A percentile compares a stretch with the other conserved stretches of the same genome.
These are phyloP conservation scores for Sambucus nigra DNA, from an alignment of 129 eudicot species.

Conservation along the genomic window DNA sequence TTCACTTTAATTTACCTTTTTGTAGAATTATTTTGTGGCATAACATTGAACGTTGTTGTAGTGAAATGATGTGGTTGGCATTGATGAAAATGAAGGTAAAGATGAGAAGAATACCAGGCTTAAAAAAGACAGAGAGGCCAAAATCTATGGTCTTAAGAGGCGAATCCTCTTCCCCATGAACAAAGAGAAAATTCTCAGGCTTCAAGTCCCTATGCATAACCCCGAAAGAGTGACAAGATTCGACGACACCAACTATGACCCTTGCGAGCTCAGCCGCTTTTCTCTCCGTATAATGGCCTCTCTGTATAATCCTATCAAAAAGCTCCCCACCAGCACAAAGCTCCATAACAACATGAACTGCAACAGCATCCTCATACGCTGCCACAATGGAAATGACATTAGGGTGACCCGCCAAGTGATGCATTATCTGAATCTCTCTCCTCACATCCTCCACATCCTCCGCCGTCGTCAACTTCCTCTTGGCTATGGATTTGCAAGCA, in stretches of 20 bases:
- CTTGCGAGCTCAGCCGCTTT: conserved; percentile 82
- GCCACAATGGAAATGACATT: conserved; percentile 54
- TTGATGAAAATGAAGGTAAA: conserved; percentile 1
- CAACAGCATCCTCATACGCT: conserved; percentile 82
- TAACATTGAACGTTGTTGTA: not conserved
- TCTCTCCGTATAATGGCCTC: conserved; percentile 73
- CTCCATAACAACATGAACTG: conserved; percentile 72
- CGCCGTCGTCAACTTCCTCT: conserved; percentile 44
- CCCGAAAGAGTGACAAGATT: conserved; percentile 77
- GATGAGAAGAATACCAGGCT: conserved; percentile 35
- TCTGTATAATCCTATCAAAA: conserved; percentile 68
- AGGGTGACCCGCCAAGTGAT: conserved; percentile 72
- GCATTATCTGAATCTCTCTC: conserved; percentile 87
- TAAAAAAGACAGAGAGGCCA: conserved; percentile 76
- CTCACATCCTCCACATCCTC: conserved; percentile 90
- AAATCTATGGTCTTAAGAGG: conserved; percentile 69
- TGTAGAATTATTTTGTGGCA: too few relatives aligned
- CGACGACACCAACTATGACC: conserved; percentile 66
- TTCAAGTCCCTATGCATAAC: conserved; percentile 89
- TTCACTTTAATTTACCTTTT: not conserved
- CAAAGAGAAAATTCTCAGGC: conserved; percentile 79
- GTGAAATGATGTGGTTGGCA: too few relatives aligned
- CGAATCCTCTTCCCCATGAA: conserved; percentile 54
- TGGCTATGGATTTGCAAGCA: conserved; percentile 76
- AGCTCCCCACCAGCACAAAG: conserved; percentile 85